Conservation (phyloP, 2,329 filamentous ascomycete genomes). For the Fusarium sp. region DNA sequence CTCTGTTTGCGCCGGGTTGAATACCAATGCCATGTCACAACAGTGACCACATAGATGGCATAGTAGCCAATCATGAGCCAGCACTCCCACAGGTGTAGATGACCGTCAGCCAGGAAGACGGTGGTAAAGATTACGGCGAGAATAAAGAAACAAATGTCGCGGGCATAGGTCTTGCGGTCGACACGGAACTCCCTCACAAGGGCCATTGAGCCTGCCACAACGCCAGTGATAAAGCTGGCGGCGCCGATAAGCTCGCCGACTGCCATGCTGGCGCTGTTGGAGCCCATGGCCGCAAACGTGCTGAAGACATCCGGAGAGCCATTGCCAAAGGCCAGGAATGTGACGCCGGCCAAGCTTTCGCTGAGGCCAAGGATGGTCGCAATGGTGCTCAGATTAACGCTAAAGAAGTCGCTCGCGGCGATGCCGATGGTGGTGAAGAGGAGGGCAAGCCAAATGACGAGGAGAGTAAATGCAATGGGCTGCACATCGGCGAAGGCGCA, state of each 20-base stretch:
- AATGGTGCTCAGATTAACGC: slow-evolving; percentile 95
- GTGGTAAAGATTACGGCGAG: slow-evolving; percentile 89
- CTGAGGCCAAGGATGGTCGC: slow-evolving; percentile 91
- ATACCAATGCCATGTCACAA: slow-evolving; percentile 95
- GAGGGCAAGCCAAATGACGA: slow-evolving; percentile 87
- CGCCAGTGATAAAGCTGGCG: slow-evolving; percentile 94
- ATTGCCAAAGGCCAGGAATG: slow-evolving; percentile 96
- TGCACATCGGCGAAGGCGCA: slow-evolving; percentile 80
- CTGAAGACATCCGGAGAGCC: slow-evolving; percentile 98
- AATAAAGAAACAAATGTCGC: slow-evolving; percentile 94
- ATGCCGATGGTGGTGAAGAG: slow-evolving; percentile 98
- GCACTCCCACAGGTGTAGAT: slow-evolving; percentile 90
- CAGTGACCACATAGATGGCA: slow-evolving; percentile 87
- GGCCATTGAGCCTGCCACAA: slow-evolving; percentile 97
- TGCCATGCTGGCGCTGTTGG: slow-evolving; percentile 96
- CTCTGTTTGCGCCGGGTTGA: slow-evolving; percentile 73
- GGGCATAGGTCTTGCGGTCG: slow-evolving; percentile 88
- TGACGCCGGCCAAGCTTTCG: slow-evolving; percentile 96
- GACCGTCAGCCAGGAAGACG: slow-evolving; percentile 88
- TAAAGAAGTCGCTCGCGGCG: slow-evolving; percentile 98
- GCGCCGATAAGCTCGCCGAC: slow-evolving; percentile 96
- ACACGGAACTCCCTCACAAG: slow-evolving; percentile 96
- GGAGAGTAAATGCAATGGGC: slow-evolving; percentile 82
- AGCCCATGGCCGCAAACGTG: slow-evolving; percentile 97
- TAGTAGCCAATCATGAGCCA: slow-evolving; percentile 93